Base-by-base conservation (phyloP, 2,329 filamentous ascomycete species). In the Beauveria pseudobassiana region DNA sequence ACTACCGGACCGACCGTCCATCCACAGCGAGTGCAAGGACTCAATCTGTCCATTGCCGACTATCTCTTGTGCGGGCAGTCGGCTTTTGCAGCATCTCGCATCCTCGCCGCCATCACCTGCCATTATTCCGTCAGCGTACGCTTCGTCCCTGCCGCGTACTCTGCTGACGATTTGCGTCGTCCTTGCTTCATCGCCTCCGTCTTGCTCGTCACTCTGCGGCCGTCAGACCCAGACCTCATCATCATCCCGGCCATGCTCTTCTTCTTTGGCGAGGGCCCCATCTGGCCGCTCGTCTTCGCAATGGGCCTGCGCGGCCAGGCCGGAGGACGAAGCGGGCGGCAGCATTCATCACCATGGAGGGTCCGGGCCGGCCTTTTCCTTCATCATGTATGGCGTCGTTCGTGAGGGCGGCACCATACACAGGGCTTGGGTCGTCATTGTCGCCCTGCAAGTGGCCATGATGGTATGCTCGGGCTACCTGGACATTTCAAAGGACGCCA, bases 201-300 rank as follows among this genome's bases (percentile, higher is more conserved):
- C 8, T 67, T 84, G 5, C 74, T 78, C 4, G 78, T 82, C 38
- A 73, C 79, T 2, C 64, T 85, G 10, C 72, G 71, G 3, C 76
- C 76, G 3, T 59, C 65, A 1, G 75, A 82, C 62, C 75, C 80
- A 0, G 79, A 84, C 64, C 65, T 82, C 0, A 71, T 86, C 26
- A 75, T 78, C 26, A 78, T 84, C n/a, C 87, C 90, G 65, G 76
- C 89, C 2, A 78, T 87, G 45, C 68, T 93, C 30, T 88, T 89
- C 65, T 87, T 91, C 66, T 91, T 96, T 73, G 91, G 90, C 69
- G 90, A 93, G 72, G 89, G 87, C 0, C 90, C 91, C 57, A 84
- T 91, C 67, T 96, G 90, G 79, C 91, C 92, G 0, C 86, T 93
- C 1, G 87, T 95, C 63, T 91, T 92, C 66, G 86, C 89, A 3